Percentiles rank a stretch among this genome's conserved stretches.
Conservation (phyloP, 805 yeast species). For the Peterozyma toletana region DNA sequence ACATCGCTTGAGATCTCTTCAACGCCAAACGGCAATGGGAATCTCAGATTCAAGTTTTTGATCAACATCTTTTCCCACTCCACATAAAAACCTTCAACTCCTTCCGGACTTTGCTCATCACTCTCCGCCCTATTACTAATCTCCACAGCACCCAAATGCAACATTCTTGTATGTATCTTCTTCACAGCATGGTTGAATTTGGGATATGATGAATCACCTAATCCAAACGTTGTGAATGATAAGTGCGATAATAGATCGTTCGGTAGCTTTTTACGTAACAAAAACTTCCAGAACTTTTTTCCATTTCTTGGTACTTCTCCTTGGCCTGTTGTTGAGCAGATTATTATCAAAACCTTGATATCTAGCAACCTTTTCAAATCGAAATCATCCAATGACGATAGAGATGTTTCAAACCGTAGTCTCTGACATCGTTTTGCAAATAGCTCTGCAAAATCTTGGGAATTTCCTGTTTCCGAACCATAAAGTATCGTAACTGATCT, state of each 20-base stretch:
- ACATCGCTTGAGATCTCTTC: slow-evolving; percentile 24
- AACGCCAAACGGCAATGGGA: slow-evolving; percentile 25
- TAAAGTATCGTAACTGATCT: slow-evolving; percentile 55
- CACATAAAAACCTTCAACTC: slow-evolving; percentile 66
- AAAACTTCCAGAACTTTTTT: slow-evolving; percentile 63
- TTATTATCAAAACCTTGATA: slow-evolving; percentile 38
- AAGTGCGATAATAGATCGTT: slow-evolving; percentile 52
- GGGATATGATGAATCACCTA: slow-evolving; percentile 92
- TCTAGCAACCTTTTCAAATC: slow-evolving; percentile 46
- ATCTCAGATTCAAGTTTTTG: slow-evolving; percentile 20
- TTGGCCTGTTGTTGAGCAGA: slow-evolving; percentile 92
- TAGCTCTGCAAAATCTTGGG: slow-evolving; percentile 75
- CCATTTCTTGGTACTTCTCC: slow-evolving; percentile 86
- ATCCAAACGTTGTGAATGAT: slow-evolving; percentile 68
- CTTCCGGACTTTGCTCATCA: slow-evolving; percentile 77
- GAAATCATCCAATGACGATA: slow-evolving; percentile 54
- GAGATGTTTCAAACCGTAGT: slow-evolving; percentile 37
- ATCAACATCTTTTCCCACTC: slow-evolving; percentile 62
- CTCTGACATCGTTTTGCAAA: slow-evolving; percentile 51
- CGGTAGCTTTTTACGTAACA: slow-evolving; percentile 62
- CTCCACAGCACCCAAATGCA: slow-evolving; percentile 77
- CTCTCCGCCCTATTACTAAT: slow-evolving; percentile 75
- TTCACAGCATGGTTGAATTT: slow-evolving; percentile 82
- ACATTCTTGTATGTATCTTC: slow-evolving; percentile 70
- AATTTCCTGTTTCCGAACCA: slow-evolving; percentile 91